Conservation (phyloP, 495 filamentous ascomycete genomes). For the Aspergillus sclerotioniger region DNA sequence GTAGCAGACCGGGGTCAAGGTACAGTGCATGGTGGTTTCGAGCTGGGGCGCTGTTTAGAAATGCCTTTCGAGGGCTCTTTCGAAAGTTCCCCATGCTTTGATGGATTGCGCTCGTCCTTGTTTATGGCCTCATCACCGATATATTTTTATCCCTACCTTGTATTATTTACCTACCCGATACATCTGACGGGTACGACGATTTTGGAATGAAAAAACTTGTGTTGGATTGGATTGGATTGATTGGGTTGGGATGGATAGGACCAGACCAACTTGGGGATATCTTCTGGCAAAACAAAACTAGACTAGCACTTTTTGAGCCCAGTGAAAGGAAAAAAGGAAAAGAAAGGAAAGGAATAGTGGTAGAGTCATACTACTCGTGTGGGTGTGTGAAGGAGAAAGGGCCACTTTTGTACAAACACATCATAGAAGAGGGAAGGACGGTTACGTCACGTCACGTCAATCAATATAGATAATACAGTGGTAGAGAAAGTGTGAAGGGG, state of each 20-base stretch:
- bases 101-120: not conserved
- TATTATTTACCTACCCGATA: not conserved
- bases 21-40: not conserved
- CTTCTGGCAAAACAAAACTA: not conserved
- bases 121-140: not conserved
- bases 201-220: not conserved
- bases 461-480: conserved; percentile 16
- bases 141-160: not conserved
- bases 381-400: not conserved
- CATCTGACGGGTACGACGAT: no score
- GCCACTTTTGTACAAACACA: conserved; percentile 1
- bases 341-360: not conserved
- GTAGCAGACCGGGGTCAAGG: not conserved
- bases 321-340: not conserved
- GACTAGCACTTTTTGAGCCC: not conserved
- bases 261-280: not conserved
- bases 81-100: not conserved
- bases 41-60: not conserved
- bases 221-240: not conserved
- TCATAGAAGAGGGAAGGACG: conserved; percentile 1
- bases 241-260: not conserved
- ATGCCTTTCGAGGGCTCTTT: not conserved
- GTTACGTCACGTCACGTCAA: not conserved
- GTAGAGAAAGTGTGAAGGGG: conserved; percentile 1
- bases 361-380: no score